These are phyloP conservation scores for Silene noctiflora DNA, from an alignment of 179 eudicot genomes.

Conservation along the genomic window DNA sequence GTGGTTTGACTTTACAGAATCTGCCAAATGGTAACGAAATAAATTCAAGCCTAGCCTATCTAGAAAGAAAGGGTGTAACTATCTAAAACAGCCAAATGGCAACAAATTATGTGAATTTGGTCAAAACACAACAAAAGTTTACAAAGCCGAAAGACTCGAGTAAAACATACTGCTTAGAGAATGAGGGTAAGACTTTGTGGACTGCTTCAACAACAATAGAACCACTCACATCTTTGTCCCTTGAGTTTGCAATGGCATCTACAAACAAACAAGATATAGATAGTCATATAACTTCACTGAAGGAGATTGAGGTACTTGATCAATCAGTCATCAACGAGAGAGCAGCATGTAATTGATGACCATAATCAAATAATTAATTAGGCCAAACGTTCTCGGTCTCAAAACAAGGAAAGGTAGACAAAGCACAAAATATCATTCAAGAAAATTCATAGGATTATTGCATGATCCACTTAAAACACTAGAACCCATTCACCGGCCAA, in stretches of 20 bases:
- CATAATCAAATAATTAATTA: too few relatives aligned
- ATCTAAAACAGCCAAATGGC: background rate
- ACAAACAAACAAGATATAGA: conserved; percentile 4
- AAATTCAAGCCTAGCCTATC: background rate
- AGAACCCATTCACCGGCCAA: background rate
- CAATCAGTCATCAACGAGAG: background rate
- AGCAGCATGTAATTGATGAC: background rate
- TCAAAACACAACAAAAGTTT: background rate
- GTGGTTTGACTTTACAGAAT: background rate
- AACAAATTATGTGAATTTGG: background rate
- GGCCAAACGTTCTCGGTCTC: too few relatives aligned
- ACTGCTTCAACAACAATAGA: conserved; percentile 39
- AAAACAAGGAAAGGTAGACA: too few relatives aligned
- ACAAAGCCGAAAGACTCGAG: background rate
- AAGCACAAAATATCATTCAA: too few relatives aligned
- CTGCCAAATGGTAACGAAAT: background rate
- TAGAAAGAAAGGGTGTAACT: conserved; percentile 3
- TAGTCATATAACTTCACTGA: background rate
- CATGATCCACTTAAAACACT: background rate
- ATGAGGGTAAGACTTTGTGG: conserved; percentile 44
- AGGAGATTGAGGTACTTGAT: background rate
- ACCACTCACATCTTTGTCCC: conserved; percentile 24
- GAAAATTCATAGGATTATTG: background rate
- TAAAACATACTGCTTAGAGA: conserved; percentile 34
- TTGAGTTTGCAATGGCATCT: conserved; percentile 12